Conservation (phyloP, 345 rosid genomes). For the Noccaea bulbosa region DNA sequence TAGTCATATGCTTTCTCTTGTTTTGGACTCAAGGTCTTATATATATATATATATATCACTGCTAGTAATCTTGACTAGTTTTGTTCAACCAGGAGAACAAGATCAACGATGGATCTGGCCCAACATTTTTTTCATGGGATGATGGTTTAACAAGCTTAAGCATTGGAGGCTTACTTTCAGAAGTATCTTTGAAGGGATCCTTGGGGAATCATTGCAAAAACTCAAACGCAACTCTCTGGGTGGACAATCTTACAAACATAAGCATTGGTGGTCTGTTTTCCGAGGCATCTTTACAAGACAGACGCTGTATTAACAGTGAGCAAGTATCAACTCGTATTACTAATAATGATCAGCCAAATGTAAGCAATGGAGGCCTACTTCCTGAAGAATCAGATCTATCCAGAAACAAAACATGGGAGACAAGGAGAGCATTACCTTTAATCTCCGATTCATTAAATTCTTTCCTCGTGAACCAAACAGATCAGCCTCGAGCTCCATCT, state of each 20-base stretch:
- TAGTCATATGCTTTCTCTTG: too few species aligned
- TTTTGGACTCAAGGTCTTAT: too few species aligned
- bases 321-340: constrained; percentile 47
- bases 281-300: constrained; percentile 75
- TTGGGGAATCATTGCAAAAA: constrained; percentile 38
- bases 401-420: constrained; percentile 23
- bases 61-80: constrained; percentile 25
- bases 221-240: constrained; percentile 63
- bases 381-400: constrained; percentile 26
- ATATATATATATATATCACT: too few species aligned
- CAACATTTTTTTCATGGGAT: constrained; percentile 62
- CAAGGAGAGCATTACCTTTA: constrained; percentile 45
- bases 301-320: constrained; percentile 30
- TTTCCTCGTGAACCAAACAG: constrained; percentile 55
- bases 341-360: constrained; percentile 18
- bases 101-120: constrained; percentile 40
- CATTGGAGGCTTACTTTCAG: constrained; percentile 81
- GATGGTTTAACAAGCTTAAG: constrained; percentile 73
- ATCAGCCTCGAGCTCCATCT: constrained; percentile 47
- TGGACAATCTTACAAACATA: constrained; percentile 62
- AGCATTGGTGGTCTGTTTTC: constrained; percentile 88
- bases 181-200: constrained; percentile 72
- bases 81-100: constrained; percentile 51
- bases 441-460: constrained; percentile 79
- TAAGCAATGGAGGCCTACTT: constrained; percentile 13